Conservation (phyloP, 1,284 basidiomycete species). For the Tranzscheliella williamsii region DNA sequence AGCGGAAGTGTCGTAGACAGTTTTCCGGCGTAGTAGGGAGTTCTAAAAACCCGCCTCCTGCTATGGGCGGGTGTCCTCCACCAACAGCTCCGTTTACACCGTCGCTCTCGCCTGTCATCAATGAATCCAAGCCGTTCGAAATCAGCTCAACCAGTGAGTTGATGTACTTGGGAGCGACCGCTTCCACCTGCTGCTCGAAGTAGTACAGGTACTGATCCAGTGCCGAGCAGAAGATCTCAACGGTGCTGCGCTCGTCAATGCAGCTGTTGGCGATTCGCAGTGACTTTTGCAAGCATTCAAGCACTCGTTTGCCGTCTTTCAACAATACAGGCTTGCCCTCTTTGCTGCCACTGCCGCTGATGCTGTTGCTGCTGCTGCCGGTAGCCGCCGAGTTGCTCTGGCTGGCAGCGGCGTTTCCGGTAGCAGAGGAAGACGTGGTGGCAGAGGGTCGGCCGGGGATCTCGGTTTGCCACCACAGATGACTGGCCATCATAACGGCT, state of each 20-base stretch:
- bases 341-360: constrained; percentile 3
- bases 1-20: constrained; percentile 87
- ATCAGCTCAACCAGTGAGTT: constrained; percentile 57
- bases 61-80: constrained; percentile 6
- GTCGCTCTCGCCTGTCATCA: constrained; percentile 23
- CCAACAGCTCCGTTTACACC: constrained; percentile 3
- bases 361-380: constrained; percentile 4
- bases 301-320: constrained; percentile 56
- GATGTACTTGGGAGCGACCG: constrained; percentile 55
- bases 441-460: constrained; percentile 23
- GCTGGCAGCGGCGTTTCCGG: constrained; percentile 26
- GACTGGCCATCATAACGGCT: constrained; percentile 60
- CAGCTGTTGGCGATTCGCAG: constrained; percentile 58
- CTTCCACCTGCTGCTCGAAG: constrained; percentile 58
- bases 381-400: constrained; percentile 10
- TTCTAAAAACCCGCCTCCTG: constrained; percentile 74
- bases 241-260: constrained; percentile 56
- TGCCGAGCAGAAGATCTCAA: constrained; percentile 58
- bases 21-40: constrained; percentile 87
- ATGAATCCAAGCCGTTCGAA: constrained; percentile 47
- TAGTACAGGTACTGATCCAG: constrained; percentile 60
- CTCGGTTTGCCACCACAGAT: constrained; percentile 59
- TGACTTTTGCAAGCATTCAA: constrained; percentile 59
- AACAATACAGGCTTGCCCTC: constrained; percentile 39
- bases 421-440: constrained; percentile 23